Conservation (phyloP, 2,329 filamentous ascomycete species). For the Oidium heveae region DNA sequence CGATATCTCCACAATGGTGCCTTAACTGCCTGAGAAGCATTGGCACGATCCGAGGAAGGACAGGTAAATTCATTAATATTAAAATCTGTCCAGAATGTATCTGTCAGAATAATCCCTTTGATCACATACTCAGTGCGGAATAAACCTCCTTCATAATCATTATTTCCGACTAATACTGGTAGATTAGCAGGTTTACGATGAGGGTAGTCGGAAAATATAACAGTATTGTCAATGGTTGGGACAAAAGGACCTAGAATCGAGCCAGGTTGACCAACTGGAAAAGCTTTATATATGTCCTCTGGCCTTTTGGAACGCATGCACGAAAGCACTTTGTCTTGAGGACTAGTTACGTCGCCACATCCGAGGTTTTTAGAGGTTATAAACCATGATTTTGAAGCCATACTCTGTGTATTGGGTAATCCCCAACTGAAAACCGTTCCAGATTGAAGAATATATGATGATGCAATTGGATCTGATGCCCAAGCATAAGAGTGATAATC, state of each 20-base stretch:
- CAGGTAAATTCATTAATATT: slow-evolving; percentile 15
- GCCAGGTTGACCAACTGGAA: slow-evolving; percentile 2
- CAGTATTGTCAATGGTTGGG: slow-evolving; percentile 10
- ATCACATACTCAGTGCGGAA: slow-evolving; percentile 10
- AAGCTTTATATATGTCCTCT: slow-evolving; percentile 5
- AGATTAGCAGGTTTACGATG: slow-evolving; percentile 6
- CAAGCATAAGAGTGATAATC: slow-evolving; percentile 14
- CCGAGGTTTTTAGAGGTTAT: slow-evolving; percentile 8
- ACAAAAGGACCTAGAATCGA: slow-evolving; percentile 8
- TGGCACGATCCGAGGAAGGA: slow-evolving; percentile 11
- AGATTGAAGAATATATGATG: slow-evolving; percentile 13
- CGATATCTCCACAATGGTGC: slow-evolving; percentile 17
- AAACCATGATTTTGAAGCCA: slow-evolving; percentile 8
- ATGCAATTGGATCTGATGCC: slow-evolving; percentile 12
- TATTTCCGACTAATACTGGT: slow-evolving; percentile 14
- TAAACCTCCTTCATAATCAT: slow-evolving; percentile 14
- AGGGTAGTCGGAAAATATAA: slow-evolving; percentile 12
- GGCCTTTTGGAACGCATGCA: slow-evolving; percentile 10
- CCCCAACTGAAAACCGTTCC: slow-evolving; percentile 12
- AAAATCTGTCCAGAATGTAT: slow-evolving; percentile 11
- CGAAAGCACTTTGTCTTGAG: slow-evolving; percentile 6
- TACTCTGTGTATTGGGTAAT: slow-evolving; percentile 6
- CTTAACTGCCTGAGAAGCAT: slow-evolving; percentile 7
- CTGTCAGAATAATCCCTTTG: slow-evolving; percentile 5
- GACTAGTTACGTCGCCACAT: slow-evolving; percentile 10